Evolutionary conservation across 441 rosid species (phyloP).

Genomic region (Populus hybrid): DNA sequence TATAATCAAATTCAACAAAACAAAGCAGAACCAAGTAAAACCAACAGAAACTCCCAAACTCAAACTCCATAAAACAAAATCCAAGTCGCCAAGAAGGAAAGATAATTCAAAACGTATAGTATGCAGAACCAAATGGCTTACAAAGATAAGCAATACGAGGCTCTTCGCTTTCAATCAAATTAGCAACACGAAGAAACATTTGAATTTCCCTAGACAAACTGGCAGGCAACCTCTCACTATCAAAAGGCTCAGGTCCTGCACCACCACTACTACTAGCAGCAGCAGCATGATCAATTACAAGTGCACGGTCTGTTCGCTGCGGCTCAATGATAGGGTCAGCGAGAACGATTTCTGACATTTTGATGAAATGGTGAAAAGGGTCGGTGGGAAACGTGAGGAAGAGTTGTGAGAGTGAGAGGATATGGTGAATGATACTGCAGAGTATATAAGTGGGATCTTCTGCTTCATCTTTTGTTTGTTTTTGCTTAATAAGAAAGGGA

Average conservation of each 20-base stretch:
- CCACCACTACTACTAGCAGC: not conserved
- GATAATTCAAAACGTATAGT: not conserved
- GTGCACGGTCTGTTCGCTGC: constrained; percentile 10
- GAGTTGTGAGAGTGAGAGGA: constrained; percentile 23
- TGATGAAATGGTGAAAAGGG: constrained; percentile 37
- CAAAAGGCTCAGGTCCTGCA: constrained; percentile 59
- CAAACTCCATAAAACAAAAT: not conserved
- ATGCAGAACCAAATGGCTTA: constrained; percentile 18
- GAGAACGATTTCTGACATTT: constrained; percentile 60
- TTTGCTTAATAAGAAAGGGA: constrained; percentile 27
- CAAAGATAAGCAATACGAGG: constrained; percentile 92
- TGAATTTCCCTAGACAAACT: constrained; percentile 71
- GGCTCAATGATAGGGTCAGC: constrained; percentile 48
- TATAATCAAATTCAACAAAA: not conserved
- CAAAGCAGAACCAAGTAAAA: not conserved
- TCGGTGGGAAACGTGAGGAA: constrained; percentile 7
- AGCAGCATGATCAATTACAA: constrained; percentile 31
- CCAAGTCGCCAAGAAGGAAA: not conserved
- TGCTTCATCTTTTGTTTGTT: not conserved
- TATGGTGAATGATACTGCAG: constrained; percentile 19
- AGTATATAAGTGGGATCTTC: constrained; percentile 9
- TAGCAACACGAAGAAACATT: constrained; percentile 87
- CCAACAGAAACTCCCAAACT: not conserved
- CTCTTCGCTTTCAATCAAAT: constrained; percentile 57
- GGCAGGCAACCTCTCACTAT: constrained; percentile 87